Conservation (phyloP, 441 rosid genomes). For the Arabidopsis hybrid region DNA sequence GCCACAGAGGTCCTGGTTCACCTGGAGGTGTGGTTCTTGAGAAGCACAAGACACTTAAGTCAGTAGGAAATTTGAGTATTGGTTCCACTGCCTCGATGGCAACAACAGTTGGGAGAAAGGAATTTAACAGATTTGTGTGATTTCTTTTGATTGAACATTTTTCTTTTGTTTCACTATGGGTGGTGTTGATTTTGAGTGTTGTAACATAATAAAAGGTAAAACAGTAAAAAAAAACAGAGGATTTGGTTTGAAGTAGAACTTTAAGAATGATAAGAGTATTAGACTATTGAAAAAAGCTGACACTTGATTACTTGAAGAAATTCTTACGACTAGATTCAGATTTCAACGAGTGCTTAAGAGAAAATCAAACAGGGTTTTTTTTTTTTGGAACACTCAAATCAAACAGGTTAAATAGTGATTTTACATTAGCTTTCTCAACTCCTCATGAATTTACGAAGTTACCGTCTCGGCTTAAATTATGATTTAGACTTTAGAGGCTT, state of each 20-base stretch:
- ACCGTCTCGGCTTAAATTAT: too few species aligned
- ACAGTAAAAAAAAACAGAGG: neutral
- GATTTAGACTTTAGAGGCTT: too few species aligned
- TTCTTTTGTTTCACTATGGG: constrained; percentile 32
- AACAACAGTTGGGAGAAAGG: constrained; percentile 72
- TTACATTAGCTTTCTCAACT: too few species aligned
- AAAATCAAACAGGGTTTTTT: too few species aligned
- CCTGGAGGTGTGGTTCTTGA: constrained; percentile 63
- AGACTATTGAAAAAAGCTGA: too few species aligned
- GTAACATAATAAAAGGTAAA: constrained; percentile 51
- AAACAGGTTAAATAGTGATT: too few species aligned
- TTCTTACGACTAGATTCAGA: too few species aligned
- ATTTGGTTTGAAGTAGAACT: constrained; percentile 40
- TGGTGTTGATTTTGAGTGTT: constrained; percentile 56
- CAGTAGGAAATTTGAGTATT: constrained; percentile 78
- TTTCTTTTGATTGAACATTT: constrained; percentile 33
- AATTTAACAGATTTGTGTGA: constrained; percentile 99
- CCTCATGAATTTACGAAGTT: too few species aligned
- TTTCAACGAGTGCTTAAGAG: too few species aligned
- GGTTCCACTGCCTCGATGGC: constrained; percentile 86
- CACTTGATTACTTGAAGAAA: too few species aligned
- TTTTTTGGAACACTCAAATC: too few species aligned
- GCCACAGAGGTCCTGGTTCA: constrained; percentile 35
- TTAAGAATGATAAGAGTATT: too few species aligned
- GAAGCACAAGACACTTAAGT: constrained; percentile 66